Evolutionary conservation across 2,329 filamentous ascomycete species (phyloP), one percentile per base, ranked within the genome.

Genomic region (Aspergillus fumigatiaffinis): DNA sequence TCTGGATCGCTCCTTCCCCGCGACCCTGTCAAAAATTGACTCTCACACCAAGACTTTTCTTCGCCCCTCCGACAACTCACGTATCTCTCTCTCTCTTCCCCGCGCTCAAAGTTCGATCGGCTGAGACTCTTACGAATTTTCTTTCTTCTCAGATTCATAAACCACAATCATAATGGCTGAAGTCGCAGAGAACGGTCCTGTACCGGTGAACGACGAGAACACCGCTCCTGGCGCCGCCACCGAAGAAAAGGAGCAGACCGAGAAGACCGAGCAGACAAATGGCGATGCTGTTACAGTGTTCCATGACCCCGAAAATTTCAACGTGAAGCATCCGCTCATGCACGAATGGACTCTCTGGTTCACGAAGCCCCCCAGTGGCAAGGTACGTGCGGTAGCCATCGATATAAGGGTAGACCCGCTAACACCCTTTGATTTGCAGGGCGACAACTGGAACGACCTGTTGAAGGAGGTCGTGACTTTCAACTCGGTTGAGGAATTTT

Each of bases 271-370:
- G 26, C 55, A 64, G 42, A 64, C 67, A 32, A 68, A 67, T 61
- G 76, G 77, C 63, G 87, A 92, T 73, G 81, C 89, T 52, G 83
- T 96, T 69, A 99, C 94, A 50, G 93, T 99, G 67, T 99, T 99
- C 81, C 92, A 99, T 75, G 92, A 97, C 79, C 89, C 94, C 68
- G 90, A 97, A 66, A 97, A 99, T 83, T 99, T 99, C 85, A 99
- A 96, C 70, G 94, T 99, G 77, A 99, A 97, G 84, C 94, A 99
- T 77, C 93, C 92, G 65, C 84, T 99, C 60, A 92, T 96, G 84
- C 90, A 97, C 82, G 89, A 90, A 74, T 99, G 94, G 94, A 97
- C 94, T 58, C 83, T 99, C 56, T 99, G 95, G 95, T 99, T 97
- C 82, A 97, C 93, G 71, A 97, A 97, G 85, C 93, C 94, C 54